A percentile compares a stretch with the other conserved stretches of the same genome.
These are phyloP conservation scores for Didymella exigua DNA, from an alignment of 2,329 filamentous ascomycete species.

Conservation along the genomic window DNA sequence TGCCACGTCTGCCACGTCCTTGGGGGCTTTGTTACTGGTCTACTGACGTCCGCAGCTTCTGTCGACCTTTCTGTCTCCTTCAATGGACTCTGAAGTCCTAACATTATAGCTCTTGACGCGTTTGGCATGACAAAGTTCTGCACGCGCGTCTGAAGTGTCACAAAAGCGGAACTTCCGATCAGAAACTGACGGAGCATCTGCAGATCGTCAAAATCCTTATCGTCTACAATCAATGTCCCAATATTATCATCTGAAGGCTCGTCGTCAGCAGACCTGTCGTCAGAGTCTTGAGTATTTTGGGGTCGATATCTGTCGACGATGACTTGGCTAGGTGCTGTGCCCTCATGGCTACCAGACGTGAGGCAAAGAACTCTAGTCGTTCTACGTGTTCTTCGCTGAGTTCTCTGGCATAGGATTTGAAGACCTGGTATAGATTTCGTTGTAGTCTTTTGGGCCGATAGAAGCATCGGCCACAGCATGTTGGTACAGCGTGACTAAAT, in stretches of 20 bases:
- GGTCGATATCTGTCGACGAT: background rate
- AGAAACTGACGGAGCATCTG: background rate
- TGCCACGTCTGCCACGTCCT: no score
- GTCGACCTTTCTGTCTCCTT: no score
- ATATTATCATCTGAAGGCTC: background rate
- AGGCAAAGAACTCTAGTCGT: background rate
- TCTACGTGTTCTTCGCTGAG: background rate
- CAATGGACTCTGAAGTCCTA: no score
- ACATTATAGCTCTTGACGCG: no score
- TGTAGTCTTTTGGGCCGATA: background rate
- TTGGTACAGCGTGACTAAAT: background rate
- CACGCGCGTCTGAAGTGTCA: background rate
- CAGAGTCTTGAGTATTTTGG: background rate
- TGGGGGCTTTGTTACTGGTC: no score
- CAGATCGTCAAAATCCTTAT: background rate
- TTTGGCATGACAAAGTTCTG: no score
- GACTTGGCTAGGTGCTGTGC: background rate
- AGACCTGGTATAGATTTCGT: background rate
- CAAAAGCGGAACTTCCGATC: background rate
- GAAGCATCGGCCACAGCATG: background rate
- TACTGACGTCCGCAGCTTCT: no score
- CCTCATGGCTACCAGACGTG: background rate
- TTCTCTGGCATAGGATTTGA: background rate
- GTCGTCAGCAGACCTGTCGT: background rate
- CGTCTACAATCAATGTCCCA: background rate